Percentiles rank a stretch among this genome's conserved stretches.
These are phyloP conservation scores for Candida glucosophila DNA, from an alignment of 1,139 yeast species.

Conservation along the genomic window DNA sequence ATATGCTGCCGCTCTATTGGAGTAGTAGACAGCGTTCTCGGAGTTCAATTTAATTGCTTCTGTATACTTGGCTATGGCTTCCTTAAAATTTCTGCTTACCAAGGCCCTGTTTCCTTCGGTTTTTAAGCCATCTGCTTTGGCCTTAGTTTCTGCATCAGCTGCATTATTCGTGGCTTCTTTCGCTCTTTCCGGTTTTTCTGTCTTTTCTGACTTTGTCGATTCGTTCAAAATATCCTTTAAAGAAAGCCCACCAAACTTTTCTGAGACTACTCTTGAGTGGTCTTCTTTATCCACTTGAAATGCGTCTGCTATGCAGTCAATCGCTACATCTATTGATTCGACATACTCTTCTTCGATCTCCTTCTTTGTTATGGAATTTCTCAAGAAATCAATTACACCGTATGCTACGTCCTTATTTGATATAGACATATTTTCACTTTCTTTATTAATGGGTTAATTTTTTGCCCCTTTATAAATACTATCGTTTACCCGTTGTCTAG, in stretches of 20 bases:
- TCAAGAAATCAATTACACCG: slow-evolving; percentile 67
- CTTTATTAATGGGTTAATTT: too few relatives aligned
- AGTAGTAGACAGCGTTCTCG: slow-evolving; percentile 71
- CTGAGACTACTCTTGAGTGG: slow-evolving; percentile 22
- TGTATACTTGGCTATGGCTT: slow-evolving; percentile 71
- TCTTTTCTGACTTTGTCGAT: too few relatives aligned
- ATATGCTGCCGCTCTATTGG: slow-evolving; percentile 96
- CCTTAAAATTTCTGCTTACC: slow-evolving; percentile 65
- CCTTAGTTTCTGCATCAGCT: slow-evolving; percentile 48
- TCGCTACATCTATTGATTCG: slow-evolving; percentile 93
- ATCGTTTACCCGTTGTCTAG: too few relatives aligned
- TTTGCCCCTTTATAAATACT: slow-evolving; percentile 1
- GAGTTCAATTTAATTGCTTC: slow-evolving; percentile 71
- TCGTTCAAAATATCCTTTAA: slow-evolving; percentile 32
- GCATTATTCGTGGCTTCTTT: slow-evolving; percentile 23
- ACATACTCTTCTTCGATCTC: slow-evolving; percentile 68
- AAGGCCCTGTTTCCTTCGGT: slow-evolving; percentile 85
- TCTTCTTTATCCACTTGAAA: slow-evolving; percentile 57
- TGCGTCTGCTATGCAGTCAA: slow-evolving; percentile 86
- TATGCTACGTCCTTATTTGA: slow-evolving; percentile 63
- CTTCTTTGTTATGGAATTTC: slow-evolving; percentile 50
- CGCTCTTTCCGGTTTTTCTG: slow-evolving; percentile 5
- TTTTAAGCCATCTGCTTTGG: slow-evolving; percentile 76
- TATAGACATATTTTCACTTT: too few relatives aligned
- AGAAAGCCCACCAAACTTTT: slow-evolving; percentile 40